Percentiles rank a stretch among this genome's conserved stretches.
These are phyloP conservation scores for Candida gorgasii DNA, from an alignment of 805 yeast genomes.

Conservation along the genomic window DNA sequence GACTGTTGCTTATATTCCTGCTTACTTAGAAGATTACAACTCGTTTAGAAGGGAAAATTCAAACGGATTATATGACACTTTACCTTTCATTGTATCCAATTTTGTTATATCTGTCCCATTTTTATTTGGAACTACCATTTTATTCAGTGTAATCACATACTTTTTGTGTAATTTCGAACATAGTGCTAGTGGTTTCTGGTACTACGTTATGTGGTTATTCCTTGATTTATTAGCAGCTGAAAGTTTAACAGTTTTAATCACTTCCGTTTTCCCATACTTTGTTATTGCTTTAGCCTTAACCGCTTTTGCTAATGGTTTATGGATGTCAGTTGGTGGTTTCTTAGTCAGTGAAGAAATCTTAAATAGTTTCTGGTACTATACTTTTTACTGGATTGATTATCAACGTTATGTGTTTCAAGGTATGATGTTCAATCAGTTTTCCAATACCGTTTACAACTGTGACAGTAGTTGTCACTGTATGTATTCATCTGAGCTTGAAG, in stretches of 20 bases:
- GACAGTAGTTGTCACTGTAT: conserved; percentile 38
- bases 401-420: conserved; percentile 46
- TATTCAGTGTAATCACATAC: conserved; percentile 35
- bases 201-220: conserved; percentile 38
- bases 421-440: conserved; percentile 44
- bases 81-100: conserved; percentile 34
- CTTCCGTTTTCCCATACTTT: conserved; percentile 35
- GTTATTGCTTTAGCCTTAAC: conserved; percentile 40
- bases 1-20: conserved; percentile 44
- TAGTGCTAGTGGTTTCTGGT: conserved; percentile 31
- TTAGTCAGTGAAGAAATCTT: conserved; percentile 33
- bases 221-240: conserved; percentile 43
- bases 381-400: conserved; percentile 42
- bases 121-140: conserved; percentile 28
- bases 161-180: conserved; percentile 33
- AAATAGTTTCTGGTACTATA: conserved; percentile 41
- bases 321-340: conserved; percentile 47
- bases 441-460: conserved; percentile 27
- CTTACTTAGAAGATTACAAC: conserved; percentile 35
- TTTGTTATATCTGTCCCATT: conserved; percentile 39
- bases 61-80: conserved; percentile 41
- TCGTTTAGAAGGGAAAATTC: conserved; percentile 30
- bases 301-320: conserved; percentile 43
- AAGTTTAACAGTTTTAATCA: conserved; percentile 36
- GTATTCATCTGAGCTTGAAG: conserved; percentile 27